These are phyloP conservation scores for Aechmea fasciata DNA, from an alignment of 176 grass and related monocot species.

Conservation along the genomic window DNA sequence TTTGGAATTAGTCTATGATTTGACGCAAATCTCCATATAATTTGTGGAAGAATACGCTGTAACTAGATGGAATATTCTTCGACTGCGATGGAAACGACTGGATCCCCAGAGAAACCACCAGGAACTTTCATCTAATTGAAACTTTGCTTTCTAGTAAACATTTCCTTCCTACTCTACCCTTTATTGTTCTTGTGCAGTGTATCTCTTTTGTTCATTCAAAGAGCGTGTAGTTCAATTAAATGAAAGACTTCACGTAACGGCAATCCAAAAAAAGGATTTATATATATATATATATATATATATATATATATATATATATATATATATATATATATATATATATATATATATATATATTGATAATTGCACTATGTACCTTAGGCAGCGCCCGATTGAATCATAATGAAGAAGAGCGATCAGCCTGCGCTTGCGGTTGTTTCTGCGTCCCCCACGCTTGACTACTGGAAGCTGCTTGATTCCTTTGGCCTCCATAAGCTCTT, in stretches of 20 bases:
- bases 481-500: conserved; percentile 88
- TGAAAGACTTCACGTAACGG: background rate
- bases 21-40: no score
- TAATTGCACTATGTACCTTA: conserved; percentile 45
- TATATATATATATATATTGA: background rate
- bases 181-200: no score
- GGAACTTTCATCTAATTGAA: no score
- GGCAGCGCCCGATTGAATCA: conserved; percentile 66
- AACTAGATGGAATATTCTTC: no score
- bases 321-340: no score
- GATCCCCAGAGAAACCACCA: no score
- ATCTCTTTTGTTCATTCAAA: background rate
- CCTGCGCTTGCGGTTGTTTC: conserved; percentile 51
- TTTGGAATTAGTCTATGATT: background rate
- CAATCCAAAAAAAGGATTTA: background rate
- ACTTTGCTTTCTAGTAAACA: no score
- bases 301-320: no score
- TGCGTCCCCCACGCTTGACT: conserved; percentile 64
- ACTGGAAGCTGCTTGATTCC: conserved; percentile 91
- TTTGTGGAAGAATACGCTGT: no score
- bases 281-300: background rate
- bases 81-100: no score
- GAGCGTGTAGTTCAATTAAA: background rate
- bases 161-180: no score
- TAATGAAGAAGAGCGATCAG: conserved; percentile 72